Evolutionary conservation across 495 filamentous ascomycete genomes (phyloP).

Genomic region (Neurospora sp.): DNA sequence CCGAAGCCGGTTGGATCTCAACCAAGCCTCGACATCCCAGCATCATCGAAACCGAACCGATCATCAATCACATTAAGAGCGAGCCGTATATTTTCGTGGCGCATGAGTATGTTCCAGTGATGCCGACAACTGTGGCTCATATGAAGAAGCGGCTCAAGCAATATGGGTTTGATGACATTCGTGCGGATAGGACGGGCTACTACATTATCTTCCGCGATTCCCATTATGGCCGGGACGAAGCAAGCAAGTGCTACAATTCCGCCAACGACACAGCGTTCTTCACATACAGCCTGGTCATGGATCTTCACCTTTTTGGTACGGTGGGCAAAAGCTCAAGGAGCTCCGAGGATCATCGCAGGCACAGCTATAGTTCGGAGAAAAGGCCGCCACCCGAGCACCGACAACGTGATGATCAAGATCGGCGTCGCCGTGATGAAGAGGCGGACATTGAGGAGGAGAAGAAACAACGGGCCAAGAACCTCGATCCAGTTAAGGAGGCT

Average conservation of each 20-base stretch:
- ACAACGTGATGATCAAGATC: conserved; percentile 34
- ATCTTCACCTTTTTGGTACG: conserved; percentile 59
- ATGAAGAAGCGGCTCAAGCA: conserved; percentile 76
- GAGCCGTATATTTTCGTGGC: conserved; percentile 92
- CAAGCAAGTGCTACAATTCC: conserved; percentile 60
- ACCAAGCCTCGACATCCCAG: conserved; percentile 16
- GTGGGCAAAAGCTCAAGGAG: conserved; percentile 50
- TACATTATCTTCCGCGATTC: conserved; percentile 81
- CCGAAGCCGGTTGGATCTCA: conserved; percentile 14
- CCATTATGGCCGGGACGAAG: conserved; percentile 64
- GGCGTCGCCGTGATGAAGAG: conserved; percentile 51
- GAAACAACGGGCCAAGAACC: conserved; percentile 64
- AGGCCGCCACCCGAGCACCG: conserved; percentile 36
- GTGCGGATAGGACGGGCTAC: conserved; percentile 77
- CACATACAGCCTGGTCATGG: conserved; percentile 89
- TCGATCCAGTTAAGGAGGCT: conserved; percentile 81
- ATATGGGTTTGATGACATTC: conserved; percentile 65
- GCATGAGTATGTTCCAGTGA: conserved; percentile 77
- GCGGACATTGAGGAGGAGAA: conserved; percentile 80
- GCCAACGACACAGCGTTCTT: conserved; percentile 73
- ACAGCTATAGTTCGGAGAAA: conserved; percentile 24
- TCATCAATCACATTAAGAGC: conserved; percentile 58
- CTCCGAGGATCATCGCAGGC: conserved; percentile 21
- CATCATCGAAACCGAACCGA: conserved; percentile 33
- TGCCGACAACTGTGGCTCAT: conserved; percentile 71